phyloP scores from a whole-genome alignment of 148 eudicot genomes.

The Hydrangea macrophylla region DNA sequence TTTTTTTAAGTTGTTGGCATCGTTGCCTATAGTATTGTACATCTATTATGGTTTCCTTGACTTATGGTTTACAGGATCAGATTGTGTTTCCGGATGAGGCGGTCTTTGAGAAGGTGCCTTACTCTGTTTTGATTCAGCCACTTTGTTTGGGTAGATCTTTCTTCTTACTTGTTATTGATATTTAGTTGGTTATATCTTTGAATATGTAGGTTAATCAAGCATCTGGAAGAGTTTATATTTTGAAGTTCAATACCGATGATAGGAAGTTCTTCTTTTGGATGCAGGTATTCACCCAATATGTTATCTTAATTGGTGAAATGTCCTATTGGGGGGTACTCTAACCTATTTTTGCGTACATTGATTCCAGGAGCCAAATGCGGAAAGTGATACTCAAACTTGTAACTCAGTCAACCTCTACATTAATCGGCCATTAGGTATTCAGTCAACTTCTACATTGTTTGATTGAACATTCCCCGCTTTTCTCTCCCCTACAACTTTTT shows the following conservation, averaged over 20 bases:
- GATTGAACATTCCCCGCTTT: not conserved
- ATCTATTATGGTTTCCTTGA: constrained; percentile 35
- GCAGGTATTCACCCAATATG: constrained; percentile 54
- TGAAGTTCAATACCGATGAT: constrained; percentile 92
- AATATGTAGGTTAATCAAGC: constrained; percentile 71
- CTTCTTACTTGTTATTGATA: not conserved
- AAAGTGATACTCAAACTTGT: constrained; percentile 66
- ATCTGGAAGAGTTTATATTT: constrained; percentile 84
- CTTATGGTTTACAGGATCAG: constrained; percentile 58
- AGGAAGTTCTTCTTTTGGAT: constrained; percentile 96
- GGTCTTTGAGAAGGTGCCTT: constrained; percentile 79
- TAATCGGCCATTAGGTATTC: constrained; percentile 78
- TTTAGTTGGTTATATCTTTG: constrained; percentile 7
- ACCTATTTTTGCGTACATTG: constrained; percentile 11
- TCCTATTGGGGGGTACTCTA: not conserved
- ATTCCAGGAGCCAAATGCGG: constrained; percentile 72
- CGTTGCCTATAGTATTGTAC: not conserved
- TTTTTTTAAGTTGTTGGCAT: not conserved
- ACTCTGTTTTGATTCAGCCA: not conserved
- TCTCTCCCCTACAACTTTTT: not conserved
- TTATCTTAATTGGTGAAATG: not conserved
- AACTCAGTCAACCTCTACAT: constrained; percentile 70
- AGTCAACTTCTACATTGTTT: no score
- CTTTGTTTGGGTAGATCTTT: not conserved
- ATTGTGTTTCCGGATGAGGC: constrained; percentile 92